Base-by-base conservation (phyloP, 208 protist species). In the Wallacemonas rigidus region DNA sequence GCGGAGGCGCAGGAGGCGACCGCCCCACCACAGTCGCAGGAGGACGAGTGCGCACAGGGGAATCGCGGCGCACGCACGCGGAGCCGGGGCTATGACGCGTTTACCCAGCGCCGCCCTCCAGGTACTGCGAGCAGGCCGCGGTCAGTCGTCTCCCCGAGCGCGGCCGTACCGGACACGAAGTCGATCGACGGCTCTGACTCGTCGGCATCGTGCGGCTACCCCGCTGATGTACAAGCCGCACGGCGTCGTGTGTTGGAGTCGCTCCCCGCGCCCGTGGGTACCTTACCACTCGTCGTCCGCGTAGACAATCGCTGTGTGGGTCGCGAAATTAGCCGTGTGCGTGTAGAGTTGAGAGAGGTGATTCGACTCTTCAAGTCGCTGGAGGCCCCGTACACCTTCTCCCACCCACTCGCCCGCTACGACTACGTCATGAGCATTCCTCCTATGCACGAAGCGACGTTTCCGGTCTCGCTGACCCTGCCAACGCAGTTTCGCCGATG, bases 291-390 rank as follows among this genome's bases (percentile, higher is more conserved):
- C 62, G 69, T 75, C 43, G 77, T 90, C 17, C 77, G 75, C 17
- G 85, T 90, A 40, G 68, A 73, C 62, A 90, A 90, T 69, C 67
- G 79, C 53, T 83, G 80, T 67, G 47, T 53, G 11, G 26, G 43
- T 2, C 67, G 72, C 11, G 75, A 75, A 36, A 77, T 90, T 54
- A 26, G 38, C 41, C 48, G 74, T 48, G 82, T 87, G 40, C 78
- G 81, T 12, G 82, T 90, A 2, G 85, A 90, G 62, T 77, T 90
- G 56, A 74, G 77, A 53, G 85, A 80, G 61, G 79, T 56, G 44
- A 72, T 90, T 36, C 72, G 84, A 56, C 67, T 90, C 40, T 90
- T 90, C 76, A 90, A 87, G 67, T 73, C 85, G 9, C 81, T 90
- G n/a, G 81, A 81, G 69, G 71, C 73, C 26, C 79, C 85, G n/a